Evolutionary conservation across 257 asterid species (phyloP).

Genomic region (Rauvolfia tetraphylla): DNA sequence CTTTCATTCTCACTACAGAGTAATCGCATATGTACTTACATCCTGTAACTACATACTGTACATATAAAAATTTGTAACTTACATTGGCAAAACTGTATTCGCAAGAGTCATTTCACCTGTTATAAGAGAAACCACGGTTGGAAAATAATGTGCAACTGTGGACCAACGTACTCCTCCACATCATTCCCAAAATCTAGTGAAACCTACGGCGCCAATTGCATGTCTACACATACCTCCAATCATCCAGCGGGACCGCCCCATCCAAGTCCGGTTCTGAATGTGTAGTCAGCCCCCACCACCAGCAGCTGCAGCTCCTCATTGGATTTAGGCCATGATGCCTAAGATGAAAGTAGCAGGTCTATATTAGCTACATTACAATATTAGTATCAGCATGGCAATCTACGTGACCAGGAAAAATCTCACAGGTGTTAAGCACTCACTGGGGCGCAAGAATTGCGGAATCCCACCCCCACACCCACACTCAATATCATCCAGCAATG

Average conservation of each 20-base stretch:
- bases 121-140: too few relatives aligned
- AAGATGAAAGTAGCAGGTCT: neutral
- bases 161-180: neutral
- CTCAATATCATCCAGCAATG: neutral
- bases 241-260: neutral
- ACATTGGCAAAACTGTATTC: too few relatives aligned
- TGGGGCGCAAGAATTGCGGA: neutral
- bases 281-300: neutral
- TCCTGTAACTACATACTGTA: too few relatives aligned
- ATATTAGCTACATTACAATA: neutral
- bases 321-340: neutral
- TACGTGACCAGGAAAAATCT: constrained; percentile 8
- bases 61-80: too few relatives aligned
- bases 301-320: neutral
- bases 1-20: too few relatives aligned
- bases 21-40: too few relatives aligned
- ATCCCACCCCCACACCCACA: neutral
- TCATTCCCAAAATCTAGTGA: neutral
- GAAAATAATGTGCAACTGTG: too few relatives aligned
- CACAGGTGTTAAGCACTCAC: constrained; percentile 4
- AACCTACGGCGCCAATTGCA: neutral
- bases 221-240: neutral
- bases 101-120: too few relatives aligned
- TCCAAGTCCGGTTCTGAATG: neutral
- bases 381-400: constrained; percentile 8